Conservation (phyloP, 106 monocot species). For the Platanthera guangdongensis region DNA sequence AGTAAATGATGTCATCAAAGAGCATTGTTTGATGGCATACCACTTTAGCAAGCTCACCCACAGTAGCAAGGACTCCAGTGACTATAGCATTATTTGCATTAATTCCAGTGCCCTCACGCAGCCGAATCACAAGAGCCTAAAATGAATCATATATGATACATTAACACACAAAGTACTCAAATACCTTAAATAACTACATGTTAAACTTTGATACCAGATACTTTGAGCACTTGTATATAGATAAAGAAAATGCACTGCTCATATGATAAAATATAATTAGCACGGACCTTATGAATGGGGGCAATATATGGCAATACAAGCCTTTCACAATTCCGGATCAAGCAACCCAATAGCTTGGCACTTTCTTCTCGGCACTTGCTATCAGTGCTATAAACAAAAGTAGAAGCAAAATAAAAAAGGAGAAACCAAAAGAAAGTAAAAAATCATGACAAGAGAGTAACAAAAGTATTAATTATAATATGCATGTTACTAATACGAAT, state of each 20-base stretch:
- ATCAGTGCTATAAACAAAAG: conserved; percentile 56
- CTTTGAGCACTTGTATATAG: neutral
- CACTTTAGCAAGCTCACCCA: conserved; percentile 95
- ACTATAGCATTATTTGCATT: conserved; percentile 81
- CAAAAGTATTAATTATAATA: neutral
- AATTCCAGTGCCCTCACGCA: conserved; percentile 66
- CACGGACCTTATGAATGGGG: conserved; percentile 89
- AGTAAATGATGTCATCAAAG: neutral
- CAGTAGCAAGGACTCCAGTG: conserved; percentile 86
- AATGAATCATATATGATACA: conserved; percentile 1
- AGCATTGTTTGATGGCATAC: conserved; percentile 22
- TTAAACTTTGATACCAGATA: neutral
- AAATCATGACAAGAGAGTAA: neutral
- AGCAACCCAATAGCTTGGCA: conserved; percentile 77
- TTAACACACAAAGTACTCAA: neutral
- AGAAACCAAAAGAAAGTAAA: neutral
- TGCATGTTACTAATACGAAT: neutral
- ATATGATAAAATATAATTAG: neutral
- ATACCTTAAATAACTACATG: neutral
- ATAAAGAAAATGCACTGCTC: conserved; percentile 4
- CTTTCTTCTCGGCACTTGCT: conserved; percentile 97
- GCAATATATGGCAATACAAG: conserved; percentile 88
- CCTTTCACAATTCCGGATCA: conserved; percentile 78
- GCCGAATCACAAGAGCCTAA: conserved; percentile 76
- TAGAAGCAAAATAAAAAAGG: neutral